Conservation (phyloP, 495 filamentous ascomycete species). For the Cairneyella variabilis region DNA sequence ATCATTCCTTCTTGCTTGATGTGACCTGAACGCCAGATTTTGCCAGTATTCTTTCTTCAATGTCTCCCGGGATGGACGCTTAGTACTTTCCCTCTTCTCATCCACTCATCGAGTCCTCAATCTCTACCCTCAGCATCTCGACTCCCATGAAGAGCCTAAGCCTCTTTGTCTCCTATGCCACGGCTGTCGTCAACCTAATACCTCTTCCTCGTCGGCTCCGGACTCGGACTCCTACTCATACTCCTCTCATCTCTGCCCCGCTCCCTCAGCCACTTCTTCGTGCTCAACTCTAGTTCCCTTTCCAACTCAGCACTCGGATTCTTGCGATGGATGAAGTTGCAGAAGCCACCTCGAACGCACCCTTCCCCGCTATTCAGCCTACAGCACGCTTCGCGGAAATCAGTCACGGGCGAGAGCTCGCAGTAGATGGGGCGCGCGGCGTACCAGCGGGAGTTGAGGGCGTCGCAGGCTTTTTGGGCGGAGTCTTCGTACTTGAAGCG, state of each 20-base stretch:
- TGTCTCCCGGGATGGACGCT: background rate
- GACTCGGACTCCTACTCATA: slow-evolving; percentile 67
- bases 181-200: too few species aligned
- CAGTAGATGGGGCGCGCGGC: slow-evolving; percentile 96
- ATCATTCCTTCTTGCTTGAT: background rate
- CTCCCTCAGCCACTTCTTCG: slow-evolving; percentile 93
- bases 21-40: slow-evolving; percentile 16
- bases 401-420: slow-evolving; percentile 92
- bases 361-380: slow-evolving; percentile 91
- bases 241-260: slow-evolving; percentile 84
- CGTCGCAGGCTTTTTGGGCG: slow-evolving; percentile 89
- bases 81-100: background rate
- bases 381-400: slow-evolving; percentile 98
- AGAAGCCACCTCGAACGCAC: slow-evolving; percentile 94
- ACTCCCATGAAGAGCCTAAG: background rate
- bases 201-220: slow-evolving; percentile 69
- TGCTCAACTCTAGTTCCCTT: slow-evolving; percentile 76
- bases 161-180: too few species aligned
- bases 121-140: background rate
- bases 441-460: slow-evolving; percentile 93
- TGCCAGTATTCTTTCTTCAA: slow-evolving; percentile 1
- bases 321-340: slow-evolving; percentile 98
- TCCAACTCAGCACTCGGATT: slow-evolving; percentile 87
- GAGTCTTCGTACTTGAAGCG: slow-evolving; percentile 99
- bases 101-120: too few species aligned